phyloP scores from a whole-genome alignment of 2,329 filamentous ascomycete species.

The Fusarium illudens region DNA sequence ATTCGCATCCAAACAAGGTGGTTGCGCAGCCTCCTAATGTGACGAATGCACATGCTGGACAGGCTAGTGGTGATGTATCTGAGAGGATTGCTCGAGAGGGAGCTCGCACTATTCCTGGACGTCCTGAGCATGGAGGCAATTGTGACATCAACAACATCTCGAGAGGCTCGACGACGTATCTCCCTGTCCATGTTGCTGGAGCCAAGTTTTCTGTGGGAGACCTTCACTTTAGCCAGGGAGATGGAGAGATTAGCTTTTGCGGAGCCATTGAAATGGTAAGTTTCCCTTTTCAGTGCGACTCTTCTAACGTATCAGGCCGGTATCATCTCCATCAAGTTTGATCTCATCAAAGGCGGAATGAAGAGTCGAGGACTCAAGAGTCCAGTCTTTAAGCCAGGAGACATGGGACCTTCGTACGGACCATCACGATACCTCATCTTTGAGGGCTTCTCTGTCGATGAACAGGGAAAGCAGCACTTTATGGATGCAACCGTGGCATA shows the following conservation, averaged over 20 bases:
- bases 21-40: conserved; percentile 82
- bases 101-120: conserved; percentile 83
- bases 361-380: conserved; percentile 79
- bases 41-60: conserved; percentile 76
- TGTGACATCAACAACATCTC: conserved; percentile 91
- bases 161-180: conserved; percentile 81
- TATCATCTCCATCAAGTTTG: conserved; percentile 89
- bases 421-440: conserved; percentile 43
- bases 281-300: fast-evolving
- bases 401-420: conserved; percentile 47
- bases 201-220: conserved; percentile 93
- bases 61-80: conserved; percentile 64
- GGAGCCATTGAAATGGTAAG: conserved; percentile 85
- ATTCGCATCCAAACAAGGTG: conserved; percentile 60
- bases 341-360: conserved; percentile 84
- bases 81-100: conserved; percentile 78
- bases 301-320: conserved; percentile 61
- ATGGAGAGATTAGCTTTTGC: conserved; percentile 90
- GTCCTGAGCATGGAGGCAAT: conserved; percentile 89
- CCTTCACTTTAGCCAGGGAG: conserved; percentile 86
- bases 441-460: conserved; percentile 87
- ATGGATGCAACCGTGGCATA: conserved; percentile 89
- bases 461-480: conserved; percentile 88
- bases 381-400: conserved; percentile 83
- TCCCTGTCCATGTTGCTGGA: conserved; percentile 85